Evolutionary conservation across 148 eudicot genomes (phyloP), one percentile per base, ranked within the genome.

Genomic region (Rhododendron molle): DNA sequence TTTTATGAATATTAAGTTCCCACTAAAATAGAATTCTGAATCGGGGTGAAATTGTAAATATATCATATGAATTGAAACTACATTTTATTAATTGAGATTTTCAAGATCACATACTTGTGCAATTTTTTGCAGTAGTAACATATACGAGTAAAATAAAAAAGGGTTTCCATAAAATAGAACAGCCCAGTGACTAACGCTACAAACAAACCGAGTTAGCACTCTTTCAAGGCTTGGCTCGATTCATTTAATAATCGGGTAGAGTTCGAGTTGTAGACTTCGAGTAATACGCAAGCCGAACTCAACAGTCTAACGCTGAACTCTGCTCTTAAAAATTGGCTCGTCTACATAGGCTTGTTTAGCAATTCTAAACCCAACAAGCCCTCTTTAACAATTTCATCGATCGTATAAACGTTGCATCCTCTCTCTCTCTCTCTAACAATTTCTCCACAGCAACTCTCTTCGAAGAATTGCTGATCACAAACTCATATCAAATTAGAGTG

Each of bases 181-280:
- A 4, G 5, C 58, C 20, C 58, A 3, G 5, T 50, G 4, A 0
- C 56, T 50, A 50, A 54, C n/a, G 21, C 58, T 13, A 15, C 21
- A 3, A 54, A 54, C 58, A 18, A 54, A 54, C 21, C 58, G 15
- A 54, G 20, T 16, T 16, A 3, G 5, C 16, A 21, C 58, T 13
- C n/a, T 54, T 54, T 16, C 15, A 16, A 1, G 0, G 0, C 5
- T 15, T 16, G 6, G 8, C n/a, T 58, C 23, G 23, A 18, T 15
- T 15, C 1, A 5, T 52, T 3, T 20, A 58, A 5, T 56, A 6
- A 58, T 18, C 2, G n/a, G 4, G n/a, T 20, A 23, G 7, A 54
- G 1, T 6, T 58, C 0, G 7, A 5, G 8, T 4, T 5, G 1
- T 6, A 20, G 9, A 20, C 3, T 18, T 20, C n/a, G 0, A 0